Conservation (phyloP, 345 rosid genomes). For the Viola odorata region DNA sequence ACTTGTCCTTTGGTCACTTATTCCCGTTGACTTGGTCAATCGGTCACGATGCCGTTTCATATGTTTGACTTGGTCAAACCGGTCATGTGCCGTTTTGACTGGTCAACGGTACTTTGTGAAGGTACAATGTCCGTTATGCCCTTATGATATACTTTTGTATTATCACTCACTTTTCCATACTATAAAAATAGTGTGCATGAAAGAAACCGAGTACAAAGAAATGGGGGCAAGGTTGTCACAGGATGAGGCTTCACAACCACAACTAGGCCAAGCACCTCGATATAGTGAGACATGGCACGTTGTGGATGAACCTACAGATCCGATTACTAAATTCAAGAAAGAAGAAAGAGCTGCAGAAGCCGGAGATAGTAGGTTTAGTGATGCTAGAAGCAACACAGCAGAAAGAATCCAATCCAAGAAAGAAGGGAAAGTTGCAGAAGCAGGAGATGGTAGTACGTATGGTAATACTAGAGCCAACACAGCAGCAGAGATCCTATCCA, state of each 20-base stretch:
- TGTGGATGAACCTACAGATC: background rate
- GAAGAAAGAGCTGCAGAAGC: background rate
- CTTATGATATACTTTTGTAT: no score
- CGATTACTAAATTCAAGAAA: background rate
- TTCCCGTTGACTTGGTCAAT: no score
- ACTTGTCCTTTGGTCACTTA: no score
- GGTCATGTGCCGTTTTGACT: no score
- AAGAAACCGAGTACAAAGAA: background rate
- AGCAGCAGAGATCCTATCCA: no score
- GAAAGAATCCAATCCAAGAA: background rate
- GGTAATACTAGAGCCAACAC: background rate
- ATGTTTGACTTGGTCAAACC: no score
- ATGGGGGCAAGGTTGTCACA: slow-evolving; percentile 25
- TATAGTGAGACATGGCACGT: background rate
- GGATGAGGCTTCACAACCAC: slow-evolving; percentile 17
- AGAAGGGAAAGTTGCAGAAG: background rate
- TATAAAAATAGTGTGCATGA: background rate
- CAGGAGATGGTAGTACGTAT: no score
- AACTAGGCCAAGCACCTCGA: slow-evolving; percentile 3
- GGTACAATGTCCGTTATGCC: no score
- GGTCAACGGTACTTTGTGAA: no score
- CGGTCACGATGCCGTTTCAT: no score
- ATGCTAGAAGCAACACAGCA: no score
- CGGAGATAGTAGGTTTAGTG: no score
- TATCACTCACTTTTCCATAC: background rate